A percentile compares a stretch with the other conserved stretches of the same genome.
phyloP scores from a whole-genome alignment of 768 basidiomycete species.

The Lentinus brumalis region DNA sequence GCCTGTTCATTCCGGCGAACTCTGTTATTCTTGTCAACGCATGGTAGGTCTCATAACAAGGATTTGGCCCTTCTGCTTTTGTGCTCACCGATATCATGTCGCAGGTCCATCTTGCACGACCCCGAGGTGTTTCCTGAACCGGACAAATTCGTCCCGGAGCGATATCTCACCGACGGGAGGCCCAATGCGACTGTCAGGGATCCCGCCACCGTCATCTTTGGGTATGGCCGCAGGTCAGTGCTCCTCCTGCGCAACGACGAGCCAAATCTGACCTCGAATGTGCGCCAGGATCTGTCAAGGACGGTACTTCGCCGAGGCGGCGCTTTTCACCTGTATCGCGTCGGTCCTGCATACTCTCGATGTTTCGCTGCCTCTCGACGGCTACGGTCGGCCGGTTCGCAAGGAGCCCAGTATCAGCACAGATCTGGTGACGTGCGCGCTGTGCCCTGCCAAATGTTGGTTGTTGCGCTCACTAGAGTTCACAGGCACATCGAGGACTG shows the following conservation, averaged over 20 bases:
- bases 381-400: neutral
- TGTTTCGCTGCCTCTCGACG: constrained; percentile 1
- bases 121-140: constrained; percentile 48
- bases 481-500: constrained; percentile 8
- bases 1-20: constrained; percentile 29
- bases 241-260: too few species aligned
- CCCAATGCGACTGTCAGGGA: constrained; percentile 2
- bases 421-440: neutral
- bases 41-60: constrained; percentile 3
- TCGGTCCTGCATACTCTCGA: constrained; percentile 11
- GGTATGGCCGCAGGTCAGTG: constrained; percentile 21
- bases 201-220: constrained; percentile 23
- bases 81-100: neutral
- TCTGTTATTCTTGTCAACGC: constrained; percentile 20
- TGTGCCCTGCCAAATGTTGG: neutral
- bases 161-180: constrained; percentile 38
- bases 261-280: neutral
- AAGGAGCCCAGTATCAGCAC: neutral
- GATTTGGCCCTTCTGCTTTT: neutral
- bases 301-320: neutral
- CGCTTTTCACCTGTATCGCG: constrained; percentile 11
- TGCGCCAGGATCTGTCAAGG: constrained; percentile 14
- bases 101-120: constrained; percentile 54
- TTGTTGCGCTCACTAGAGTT: neutral
- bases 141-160: constrained; percentile 48